Evolutionary conservation across 202 grass and related monocot species (phyloP).

Genomic region (Setaria italica): DNA sequence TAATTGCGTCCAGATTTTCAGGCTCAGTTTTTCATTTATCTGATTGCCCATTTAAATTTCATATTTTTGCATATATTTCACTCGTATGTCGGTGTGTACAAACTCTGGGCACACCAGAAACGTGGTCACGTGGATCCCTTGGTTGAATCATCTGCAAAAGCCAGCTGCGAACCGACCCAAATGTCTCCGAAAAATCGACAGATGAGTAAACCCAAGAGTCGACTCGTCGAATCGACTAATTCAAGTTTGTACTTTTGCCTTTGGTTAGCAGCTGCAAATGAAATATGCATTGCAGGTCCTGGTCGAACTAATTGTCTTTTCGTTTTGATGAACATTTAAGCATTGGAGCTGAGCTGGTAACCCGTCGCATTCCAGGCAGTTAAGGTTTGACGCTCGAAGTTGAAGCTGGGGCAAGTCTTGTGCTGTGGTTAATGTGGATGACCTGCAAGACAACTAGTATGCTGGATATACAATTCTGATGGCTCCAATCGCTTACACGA

Average conservation of each 20-base stretch:
- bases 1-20: not conserved
- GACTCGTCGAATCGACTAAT: not conserved
- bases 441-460: not conserved
- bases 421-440: not conserved
- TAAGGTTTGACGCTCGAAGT: slow-evolving; percentile 10
- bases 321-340: not conserved
- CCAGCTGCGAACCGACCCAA: not conserved
- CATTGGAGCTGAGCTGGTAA: not conserved
- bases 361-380: slow-evolving; percentile 29
- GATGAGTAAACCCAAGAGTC: not conserved
- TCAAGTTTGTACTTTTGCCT: not conserved
- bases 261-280: not conserved
- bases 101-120: not conserved
- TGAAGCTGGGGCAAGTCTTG: not conserved
- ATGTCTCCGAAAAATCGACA: not conserved
- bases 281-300: not conserved
- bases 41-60: too few relatives aligned
- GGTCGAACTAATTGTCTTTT: not conserved
- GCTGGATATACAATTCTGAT: not conserved
- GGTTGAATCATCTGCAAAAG: not conserved
- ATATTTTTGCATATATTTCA: too few relatives aligned
- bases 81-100: too few relatives aligned
- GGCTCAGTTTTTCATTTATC: not conserved
- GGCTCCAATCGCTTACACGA: slow-evolving; percentile 28
- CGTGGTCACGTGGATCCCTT: not conserved